phyloP scores from a whole-genome alignment of 768 basidiomycete genomes.

The Kwoniella shandongensis region DNA sequence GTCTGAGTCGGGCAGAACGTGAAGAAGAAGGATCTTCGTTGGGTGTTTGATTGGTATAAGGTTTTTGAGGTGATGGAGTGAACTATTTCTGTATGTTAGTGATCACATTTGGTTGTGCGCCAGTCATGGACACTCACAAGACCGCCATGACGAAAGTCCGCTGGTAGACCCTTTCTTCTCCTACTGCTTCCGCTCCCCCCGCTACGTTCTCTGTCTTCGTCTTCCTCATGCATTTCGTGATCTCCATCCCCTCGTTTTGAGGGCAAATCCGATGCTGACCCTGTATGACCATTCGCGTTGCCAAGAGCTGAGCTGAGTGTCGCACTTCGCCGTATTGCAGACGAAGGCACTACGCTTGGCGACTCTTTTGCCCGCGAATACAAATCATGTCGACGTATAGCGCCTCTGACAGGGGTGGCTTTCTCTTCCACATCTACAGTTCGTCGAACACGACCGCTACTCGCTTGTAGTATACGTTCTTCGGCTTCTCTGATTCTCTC shows the following conservation, averaged over 20 bases:
- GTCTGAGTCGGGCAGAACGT: slow-evolving; percentile 13
- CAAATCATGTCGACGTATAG: slow-evolving; percentile 9
- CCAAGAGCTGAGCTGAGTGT: slow-evolving; percentile 8
- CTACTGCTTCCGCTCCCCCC: slow-evolving; percentile 37
- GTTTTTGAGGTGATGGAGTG: slow-evolving; percentile 35
- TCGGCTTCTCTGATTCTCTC: slow-evolving; percentile 23
- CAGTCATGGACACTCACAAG: slow-evolving; percentile 21
- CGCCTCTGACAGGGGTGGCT: background rate
- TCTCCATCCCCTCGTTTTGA: background rate
- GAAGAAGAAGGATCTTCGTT: slow-evolving; percentile 10
- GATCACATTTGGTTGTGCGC: background rate
- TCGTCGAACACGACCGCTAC: background rate
- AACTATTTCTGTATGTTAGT: slow-evolving; percentile 20
- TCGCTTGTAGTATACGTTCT: slow-evolving; percentile 15
- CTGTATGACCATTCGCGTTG: background rate
- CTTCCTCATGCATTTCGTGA: slow-evolving; percentile 11
- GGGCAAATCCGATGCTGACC: slow-evolving; percentile 2
- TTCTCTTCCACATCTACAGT: slow-evolving; percentile 5
- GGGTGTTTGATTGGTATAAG: background rate
- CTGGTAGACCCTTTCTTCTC: slow-evolving; percentile 35
- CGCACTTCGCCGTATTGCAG: slow-evolving; percentile 10
- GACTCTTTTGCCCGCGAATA: slow-evolving; percentile 10
- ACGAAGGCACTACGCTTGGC: slow-evolving; percentile 5
- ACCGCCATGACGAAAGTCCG: slow-evolving; percentile 30
- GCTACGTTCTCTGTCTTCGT: slow-evolving; percentile 30